Evolutionary conservation across 768 basidiomycete species (phyloP), one percentile per base, ranked within the genome.

Genomic region (Russula ochroleuca): DNA sequence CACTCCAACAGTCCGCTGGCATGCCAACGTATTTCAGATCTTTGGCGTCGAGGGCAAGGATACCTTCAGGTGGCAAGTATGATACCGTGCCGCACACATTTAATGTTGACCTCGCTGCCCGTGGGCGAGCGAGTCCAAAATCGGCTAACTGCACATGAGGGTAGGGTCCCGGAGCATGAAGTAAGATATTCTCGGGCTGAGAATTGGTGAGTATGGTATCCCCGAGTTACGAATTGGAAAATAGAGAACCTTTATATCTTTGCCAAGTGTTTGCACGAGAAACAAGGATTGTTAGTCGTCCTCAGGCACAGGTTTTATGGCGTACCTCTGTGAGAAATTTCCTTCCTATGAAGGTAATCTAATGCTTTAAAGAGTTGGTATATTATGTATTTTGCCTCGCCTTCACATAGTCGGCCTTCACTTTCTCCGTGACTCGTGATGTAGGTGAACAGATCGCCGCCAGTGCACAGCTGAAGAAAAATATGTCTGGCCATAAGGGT

Each of bases 1-100:
- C 83, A 68, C 91, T 92, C 92, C 92, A 94, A 69, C 91, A 93
- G 73, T 94, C 92, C 3, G 90, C 82, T n/a, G 90, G 88, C 86
- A 92, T 87, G 21, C 90, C 90, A 37, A 80, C 74, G 61, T 91
- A 92, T 56, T 87, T 84, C 48, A 89, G 73, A 62, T 89, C 79
- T 68, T 86, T 86, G 67, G 87, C 79, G 68, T 92, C 88, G 47
- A 93, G 75, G 8, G 91, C 91, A 11, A 88, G 78, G 41, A 94
- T 83, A 13, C 90, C 92, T 74, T 94, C 92, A 0, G 91, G 91
- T 9, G 91, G 90, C 17, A 94, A 78, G 73, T 93, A 94, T 1
- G 88, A 86, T 21, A 93, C 84, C 0, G 92, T 93, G n/a, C 92
- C 92, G 64, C 88, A 92, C 48, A 91, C 91, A 67, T 91, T 91